A percentile compares a stretch with the other conserved stretches of the same genome.
Conservation (phyloP, 345 rosid species). For the Salix arbutifolia region DNA sequence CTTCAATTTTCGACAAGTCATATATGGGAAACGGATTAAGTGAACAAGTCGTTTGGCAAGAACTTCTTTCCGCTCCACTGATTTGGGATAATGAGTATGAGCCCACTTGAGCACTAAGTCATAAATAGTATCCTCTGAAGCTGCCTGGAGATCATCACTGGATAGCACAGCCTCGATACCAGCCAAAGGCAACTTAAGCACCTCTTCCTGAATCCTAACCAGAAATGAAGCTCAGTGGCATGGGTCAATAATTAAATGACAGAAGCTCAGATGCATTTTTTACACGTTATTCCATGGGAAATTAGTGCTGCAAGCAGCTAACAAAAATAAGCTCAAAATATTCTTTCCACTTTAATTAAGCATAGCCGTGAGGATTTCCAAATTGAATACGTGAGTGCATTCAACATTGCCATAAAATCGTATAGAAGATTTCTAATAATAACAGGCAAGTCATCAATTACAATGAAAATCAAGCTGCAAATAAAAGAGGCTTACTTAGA, state of each 20-base stretch:
- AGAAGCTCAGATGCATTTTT: neutral
- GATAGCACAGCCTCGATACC: slow-evolving; percentile 75
- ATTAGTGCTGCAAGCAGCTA: neutral
- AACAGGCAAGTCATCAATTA: neutral
- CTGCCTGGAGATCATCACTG: slow-evolving; percentile 58
- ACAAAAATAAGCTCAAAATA: neutral
- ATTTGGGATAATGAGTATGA: slow-evolving; percentile 53
- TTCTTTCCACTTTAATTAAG: neutral
- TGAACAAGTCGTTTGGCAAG: slow-evolving; percentile 53
- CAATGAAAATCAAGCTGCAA: neutral
- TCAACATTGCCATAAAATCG: neutral
- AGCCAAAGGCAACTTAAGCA: slow-evolving; percentile 68
- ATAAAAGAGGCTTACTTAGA: slow-evolving; percentile 39
- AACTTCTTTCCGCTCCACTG: slow-evolving; percentile 57
- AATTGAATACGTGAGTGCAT: neutral
- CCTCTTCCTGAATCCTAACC: slow-evolving; percentile 58
- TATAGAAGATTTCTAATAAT: neutral
- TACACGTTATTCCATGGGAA: slow-evolving; percentile 1
- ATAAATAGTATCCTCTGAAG: slow-evolving; percentile 70
- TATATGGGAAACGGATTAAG: slow-evolving; percentile 69
- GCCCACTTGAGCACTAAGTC: slow-evolving; percentile 73
- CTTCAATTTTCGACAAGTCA: slow-evolving; percentile 68
- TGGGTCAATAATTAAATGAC: neutral
- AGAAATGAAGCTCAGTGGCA: neutral
- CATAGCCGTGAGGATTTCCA: neutral